Conservation (phyloP, 805 yeast genomes). For the Saturnispora kantuleensis region DNA sequence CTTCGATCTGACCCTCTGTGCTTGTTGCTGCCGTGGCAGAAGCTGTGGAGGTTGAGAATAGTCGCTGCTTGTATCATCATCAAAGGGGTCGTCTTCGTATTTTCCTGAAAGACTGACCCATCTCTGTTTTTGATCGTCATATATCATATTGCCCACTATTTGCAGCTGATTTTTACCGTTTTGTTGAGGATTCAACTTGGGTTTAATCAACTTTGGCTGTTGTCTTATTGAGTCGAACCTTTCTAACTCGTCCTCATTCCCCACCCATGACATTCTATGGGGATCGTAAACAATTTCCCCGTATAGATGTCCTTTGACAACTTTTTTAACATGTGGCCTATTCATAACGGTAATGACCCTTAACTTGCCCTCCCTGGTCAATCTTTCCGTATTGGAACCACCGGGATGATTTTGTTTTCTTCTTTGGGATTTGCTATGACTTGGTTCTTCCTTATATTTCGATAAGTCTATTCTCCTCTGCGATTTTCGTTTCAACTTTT, state of each 20-base stretch:
- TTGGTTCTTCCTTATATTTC: constrained; percentile 20
- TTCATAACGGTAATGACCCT: constrained; percentile 23
- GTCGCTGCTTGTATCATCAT: constrained; percentile 28
- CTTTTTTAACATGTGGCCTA: constrained; percentile 18
- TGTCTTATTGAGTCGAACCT: constrained; percentile 39
- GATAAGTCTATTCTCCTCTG: constrained; percentile 19
- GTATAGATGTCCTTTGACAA: constrained; percentile 23
- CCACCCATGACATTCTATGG: constrained; percentile 47
- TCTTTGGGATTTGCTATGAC: constrained; percentile 9
- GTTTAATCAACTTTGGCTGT: constrained; percentile 4
- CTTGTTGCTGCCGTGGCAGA: neutral
- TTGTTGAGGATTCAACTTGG: constrained; percentile 11
- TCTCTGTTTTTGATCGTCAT: constrained; percentile 44
- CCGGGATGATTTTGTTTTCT: constrained; percentile 1
- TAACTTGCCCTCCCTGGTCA: constrained; percentile 26
- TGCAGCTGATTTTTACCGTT: constrained; percentile 17
- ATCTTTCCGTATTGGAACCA: constrained; percentile 12
- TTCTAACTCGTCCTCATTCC: constrained; percentile 48
- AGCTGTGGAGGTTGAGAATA: neutral
- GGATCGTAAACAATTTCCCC: constrained; percentile 48
- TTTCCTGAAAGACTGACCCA: constrained; percentile 47
- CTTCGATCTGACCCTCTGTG: neutral
- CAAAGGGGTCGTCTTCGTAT: constrained; percentile 37
- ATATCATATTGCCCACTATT: constrained; percentile 45
- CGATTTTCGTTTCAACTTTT: constrained; percentile 19